Evolutionary conservation across 148 eudicot genomes (phyloP), one percentile per base, ranked within the genome.

Genomic region (Polygonum aviculare): DNA sequence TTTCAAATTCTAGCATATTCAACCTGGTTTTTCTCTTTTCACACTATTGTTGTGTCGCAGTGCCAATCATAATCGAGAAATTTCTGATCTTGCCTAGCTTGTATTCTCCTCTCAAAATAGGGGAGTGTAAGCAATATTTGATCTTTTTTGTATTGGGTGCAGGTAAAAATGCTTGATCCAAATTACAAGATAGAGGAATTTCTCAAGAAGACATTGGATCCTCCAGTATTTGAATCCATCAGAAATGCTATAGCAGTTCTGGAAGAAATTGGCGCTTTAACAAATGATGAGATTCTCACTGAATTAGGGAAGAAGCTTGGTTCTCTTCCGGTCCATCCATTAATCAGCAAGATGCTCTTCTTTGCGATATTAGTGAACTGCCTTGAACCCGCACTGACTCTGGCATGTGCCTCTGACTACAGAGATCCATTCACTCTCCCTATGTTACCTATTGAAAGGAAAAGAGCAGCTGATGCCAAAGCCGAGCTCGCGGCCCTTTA

Each of bases 341-440:
- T 83, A 69, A 86, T 84, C 38, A 83, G 99, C 97, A 96, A 86
- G 88, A 96, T 96, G 99, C 90, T 96, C 59, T 84, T 93, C 79
- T 78, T 91, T 78, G 88, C 91, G 55, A 90, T 91, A 80, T 78
- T 93, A 75, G 45, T 96, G 81, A 88, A 90, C 74, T 96, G 99
- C 78, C 91, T 96, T 79, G 98, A 90, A 72, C 99, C 99, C 6
- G 99, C 99, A 72, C 80, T 96, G 81, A 96, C 99, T 67, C 84
- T 93, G 77, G 99, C 99, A 50, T 96, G 99, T 80, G 94, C 98
- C 22, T 80, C 93, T 77, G 93, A 89, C 73, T 88, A 77, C 75
- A 88, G 84, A 88, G 93, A 87, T 45, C 99, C 98, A 62, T 96
- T 96, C 60, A 86, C 88, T 55, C 77, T 96, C 74, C 98, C 99